phyloP scores from a whole-genome alignment of 1,284 basidiomycete species.

The Sporisorium iseilematis-ciliati region DNA sequence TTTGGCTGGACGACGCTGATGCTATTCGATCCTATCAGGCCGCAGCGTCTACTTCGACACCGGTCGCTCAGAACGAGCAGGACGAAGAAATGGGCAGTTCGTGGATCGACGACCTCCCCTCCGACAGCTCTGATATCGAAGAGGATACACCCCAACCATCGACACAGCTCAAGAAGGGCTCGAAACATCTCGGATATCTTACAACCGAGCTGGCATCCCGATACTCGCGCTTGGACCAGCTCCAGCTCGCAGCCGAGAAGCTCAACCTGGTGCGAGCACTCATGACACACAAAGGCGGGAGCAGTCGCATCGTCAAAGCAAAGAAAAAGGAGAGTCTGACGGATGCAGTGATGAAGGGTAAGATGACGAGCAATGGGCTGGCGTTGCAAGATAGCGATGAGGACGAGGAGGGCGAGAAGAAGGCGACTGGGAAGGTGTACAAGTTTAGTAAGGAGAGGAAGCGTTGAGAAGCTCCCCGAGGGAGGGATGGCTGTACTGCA shows the following conservation, averaged over 20 bases:
- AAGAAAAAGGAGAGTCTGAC: conserved; percentile 26
- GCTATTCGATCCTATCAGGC: conserved; percentile 30
- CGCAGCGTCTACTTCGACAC: conserved; percentile 7
- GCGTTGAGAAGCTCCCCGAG: conserved; percentile 16
- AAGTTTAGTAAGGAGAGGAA: conserved; percentile 62
- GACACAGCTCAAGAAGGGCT: conserved; percentile 33
- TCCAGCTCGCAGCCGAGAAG: conserved; percentile 55
- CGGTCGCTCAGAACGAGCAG: not conserved
- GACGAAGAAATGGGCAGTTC: conserved; percentile 9
- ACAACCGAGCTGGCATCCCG: conserved; percentile 56
- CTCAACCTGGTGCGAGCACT: conserved; percentile 58
- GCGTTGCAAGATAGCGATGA: conserved; percentile 47
- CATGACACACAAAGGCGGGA: conserved; percentile 57
- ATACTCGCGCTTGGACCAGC: conserved; percentile 56
- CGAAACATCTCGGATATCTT: conserved; percentile 58
- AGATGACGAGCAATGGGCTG: conserved; percentile 51
- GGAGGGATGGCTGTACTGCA: not conserved
- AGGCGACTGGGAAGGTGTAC: conserved; percentile 31
- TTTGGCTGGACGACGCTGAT: conserved; percentile 64
- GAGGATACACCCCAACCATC: conserved; percentile 12
- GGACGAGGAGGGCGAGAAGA: conserved; percentile 19
- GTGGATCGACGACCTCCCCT: conserved; percentile 43
- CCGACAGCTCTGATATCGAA: conserved; percentile 28
- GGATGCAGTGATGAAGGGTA: conserved; percentile 53
- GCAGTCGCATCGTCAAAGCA: conserved; percentile 29